Conservation (phyloP, 2,329 filamentous ascomycete genomes). For the Nigrospora sphaerica region DNA sequence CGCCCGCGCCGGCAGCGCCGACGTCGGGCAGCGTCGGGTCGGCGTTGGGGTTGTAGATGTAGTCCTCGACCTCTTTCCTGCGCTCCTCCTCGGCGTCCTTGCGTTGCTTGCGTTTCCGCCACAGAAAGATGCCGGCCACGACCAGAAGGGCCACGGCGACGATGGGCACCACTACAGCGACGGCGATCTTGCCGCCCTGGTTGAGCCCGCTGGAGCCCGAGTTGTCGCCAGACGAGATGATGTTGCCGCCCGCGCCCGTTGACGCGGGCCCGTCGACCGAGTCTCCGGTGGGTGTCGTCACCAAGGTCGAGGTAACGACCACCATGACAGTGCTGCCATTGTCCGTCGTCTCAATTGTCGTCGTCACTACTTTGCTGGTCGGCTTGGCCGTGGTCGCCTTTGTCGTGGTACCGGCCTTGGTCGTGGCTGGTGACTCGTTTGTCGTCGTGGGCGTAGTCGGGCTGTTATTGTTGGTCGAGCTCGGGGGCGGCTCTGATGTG, state of each 20-base stretch:
- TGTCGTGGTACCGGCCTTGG: neutral
- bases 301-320: conserved; percentile 13
- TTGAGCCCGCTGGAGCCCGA: conserved; percentile 39
- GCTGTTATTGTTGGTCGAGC: too few species aligned
- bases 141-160: conserved; percentile 78
- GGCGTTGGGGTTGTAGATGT: conserved; percentile 95
- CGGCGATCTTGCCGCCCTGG: conserved; percentile 69
- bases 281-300: conserved; percentile 4
- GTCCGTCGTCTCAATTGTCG: conserved; percentile 6
- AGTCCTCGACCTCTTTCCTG: conserved; percentile 94
- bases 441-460: too few species aligned
- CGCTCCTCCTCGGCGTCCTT: conserved; percentile 82
- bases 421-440: too few species aligned
- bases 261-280: conserved; percentile 2
- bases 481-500: too few species aligned
- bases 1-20: conserved; percentile 35
- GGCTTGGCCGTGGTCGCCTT: conserved; percentile 4
- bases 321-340: conserved; percentile 14
- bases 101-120: conserved; percentile 80
- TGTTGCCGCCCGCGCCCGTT: conserved; percentile 11
- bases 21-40: conserved; percentile 67
- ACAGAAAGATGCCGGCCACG: conserved; percentile 71
- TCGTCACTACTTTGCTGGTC: conserved; percentile 4
- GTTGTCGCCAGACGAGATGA: conserved; percentile 13
- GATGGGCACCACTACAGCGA: conserved; percentile 91